A percentile compares a stretch with the other conserved stretches of the same genome.
Conservation (phyloP, 2,329 filamentous ascomycete genomes). For the Domatiomyces globalis region DNA sequence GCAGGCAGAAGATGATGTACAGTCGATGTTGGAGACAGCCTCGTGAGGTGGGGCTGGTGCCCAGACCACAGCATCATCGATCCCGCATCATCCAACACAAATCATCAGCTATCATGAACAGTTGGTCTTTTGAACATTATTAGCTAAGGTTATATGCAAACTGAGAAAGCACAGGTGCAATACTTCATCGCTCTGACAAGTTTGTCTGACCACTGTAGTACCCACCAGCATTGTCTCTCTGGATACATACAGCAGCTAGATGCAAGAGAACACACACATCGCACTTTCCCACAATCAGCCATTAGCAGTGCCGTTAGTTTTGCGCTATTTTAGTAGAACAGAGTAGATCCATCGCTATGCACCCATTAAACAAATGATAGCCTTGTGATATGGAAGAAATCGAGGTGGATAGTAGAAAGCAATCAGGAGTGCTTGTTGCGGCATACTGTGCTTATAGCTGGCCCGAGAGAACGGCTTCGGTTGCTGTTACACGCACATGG, state of each 20-base stretch:
- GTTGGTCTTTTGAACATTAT: background rate
- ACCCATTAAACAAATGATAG: background rate
- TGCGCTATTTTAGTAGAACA: background rate
- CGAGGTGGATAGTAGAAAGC: background rate
- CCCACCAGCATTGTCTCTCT: background rate
- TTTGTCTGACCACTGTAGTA: background rate
- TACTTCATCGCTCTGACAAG: background rate
- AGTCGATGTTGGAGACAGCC: background rate
- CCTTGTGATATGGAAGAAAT: background rate
- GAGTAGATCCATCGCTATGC: background rate
- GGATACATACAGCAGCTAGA: background rate
- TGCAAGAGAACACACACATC: background rate
- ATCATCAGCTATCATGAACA: too few species aligned
- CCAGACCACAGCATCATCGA: too few species aligned
- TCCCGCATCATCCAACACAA: too few species aligned
- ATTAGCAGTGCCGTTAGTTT: background rate
- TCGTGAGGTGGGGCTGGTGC: background rate
- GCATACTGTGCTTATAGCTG: slow-evolving; percentile 44
- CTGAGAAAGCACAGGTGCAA: background rate
- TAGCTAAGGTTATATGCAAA: background rate
- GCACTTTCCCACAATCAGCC: background rate
- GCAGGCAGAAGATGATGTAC: background rate
- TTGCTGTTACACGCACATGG: slow-evolving; percentile 39
- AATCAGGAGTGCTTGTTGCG: background rate
- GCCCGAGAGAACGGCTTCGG: slow-evolving; percentile 64